Evolutionary conservation across 371 early-diverging fungal genomes (phyloP).

Genomic region (Mortierella sp.): DNA sequence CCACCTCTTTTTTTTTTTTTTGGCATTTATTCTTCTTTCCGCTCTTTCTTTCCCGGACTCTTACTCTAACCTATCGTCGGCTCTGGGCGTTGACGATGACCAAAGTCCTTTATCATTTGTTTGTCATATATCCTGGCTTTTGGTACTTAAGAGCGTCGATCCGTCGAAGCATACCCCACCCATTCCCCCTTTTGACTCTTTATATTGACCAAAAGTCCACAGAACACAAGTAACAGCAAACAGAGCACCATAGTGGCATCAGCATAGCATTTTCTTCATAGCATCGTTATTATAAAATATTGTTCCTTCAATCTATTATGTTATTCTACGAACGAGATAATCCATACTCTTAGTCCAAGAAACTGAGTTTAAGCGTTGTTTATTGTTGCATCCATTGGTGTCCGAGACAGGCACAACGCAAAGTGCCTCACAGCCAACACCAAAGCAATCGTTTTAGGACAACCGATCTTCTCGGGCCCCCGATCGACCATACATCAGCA

Average conservation of each 20-base stretch:
- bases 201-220: background rate
- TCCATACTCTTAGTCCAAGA: too few relatives aligned
- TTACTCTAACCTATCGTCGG: background rate
- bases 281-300: conserved; percentile 7
- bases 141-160: background rate
- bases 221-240: background rate
- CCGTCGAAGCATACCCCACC: conserved; percentile 27
- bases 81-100: too few relatives aligned
- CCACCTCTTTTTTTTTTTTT: background rate
- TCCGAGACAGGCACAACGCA: too few relatives aligned
- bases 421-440: too few relatives aligned
- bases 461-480: too few relatives aligned
- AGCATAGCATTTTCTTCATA: conserved; percentile 29
- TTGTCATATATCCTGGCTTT: conserved; percentile 2
- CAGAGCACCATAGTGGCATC: conserved; percentile 17
- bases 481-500: too few relatives aligned
- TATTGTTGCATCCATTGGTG: too few relatives aligned
- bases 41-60: conserved; percentile 1
- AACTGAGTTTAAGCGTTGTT: too few relatives aligned
- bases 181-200: background rate
- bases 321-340: too few relatives aligned
- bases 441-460: too few relatives aligned
- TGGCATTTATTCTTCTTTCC: background rate
- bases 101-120: background rate
- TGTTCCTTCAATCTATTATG: background rate